Base-by-base conservation (phyloP, 2,329 filamentous ascomycete species). In the Penicillium palitans region DNA sequence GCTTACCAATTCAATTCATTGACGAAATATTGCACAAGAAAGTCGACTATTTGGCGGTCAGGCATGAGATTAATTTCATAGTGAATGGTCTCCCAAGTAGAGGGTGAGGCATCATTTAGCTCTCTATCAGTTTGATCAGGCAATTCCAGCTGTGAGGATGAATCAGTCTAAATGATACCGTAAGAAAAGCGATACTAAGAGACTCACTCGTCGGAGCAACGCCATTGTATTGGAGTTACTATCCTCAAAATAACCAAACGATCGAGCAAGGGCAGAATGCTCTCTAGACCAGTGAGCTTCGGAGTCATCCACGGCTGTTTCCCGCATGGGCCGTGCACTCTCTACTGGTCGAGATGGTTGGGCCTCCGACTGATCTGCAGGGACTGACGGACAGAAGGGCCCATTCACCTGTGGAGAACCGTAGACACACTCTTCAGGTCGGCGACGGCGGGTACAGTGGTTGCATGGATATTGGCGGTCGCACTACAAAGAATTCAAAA, bases 401-500 rank as follows among this genome's bases (percentile, higher is more conserved):
- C 8, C 17, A 4, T 27, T 45, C 41, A n/a, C 24, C 6, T 13
- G 41, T 24, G 13, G 21, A 27, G 41, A n/a, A 27, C 15, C 24
- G 45, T 40, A 52, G 21, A 41, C 49, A 17, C 49, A 52, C 27
- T 42, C 49, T 19, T 52, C 49, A 10, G 49, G 49, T 40, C 49
- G 33, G 12, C 49, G 49, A 29, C 49, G 49, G 9, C 49, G 49
- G 37, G 49, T 52, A 41, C 49, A 52, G 10, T 52, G 37, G 35
- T 52, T 52, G 37, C 49, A 52, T 41, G 49, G 49, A 37, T 52
- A 52, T 27, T 52, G 21, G 12, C 49, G 49, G 37, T 52, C 27
- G 13, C 49, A 52, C 49, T 52, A n/a, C 17, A 19, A 9, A 19
- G 4, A 19, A 31, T 31, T 31, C 29, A 4, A 19, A 19, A 31